These are phyloP conservation scores for Apostasia ramifera DNA, from an alignment of 106 monocot species.

Conservation along the genomic window DNA sequence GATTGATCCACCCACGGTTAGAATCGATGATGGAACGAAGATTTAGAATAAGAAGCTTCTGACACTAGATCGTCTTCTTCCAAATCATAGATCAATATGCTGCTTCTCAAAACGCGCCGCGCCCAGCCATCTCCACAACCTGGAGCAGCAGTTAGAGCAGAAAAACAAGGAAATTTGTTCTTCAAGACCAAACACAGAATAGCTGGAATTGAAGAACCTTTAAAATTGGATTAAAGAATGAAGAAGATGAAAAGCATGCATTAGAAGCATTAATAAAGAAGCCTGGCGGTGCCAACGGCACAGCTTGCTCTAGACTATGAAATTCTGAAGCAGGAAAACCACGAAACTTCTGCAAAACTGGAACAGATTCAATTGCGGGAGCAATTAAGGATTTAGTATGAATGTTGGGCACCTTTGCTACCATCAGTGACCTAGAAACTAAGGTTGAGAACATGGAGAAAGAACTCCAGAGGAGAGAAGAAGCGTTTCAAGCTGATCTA, in stretches of 20 bases:
- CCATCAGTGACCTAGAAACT: constrained; percentile 82
- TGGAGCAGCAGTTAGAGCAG: constrained; percentile 79
- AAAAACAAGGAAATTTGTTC: constrained; percentile 35
- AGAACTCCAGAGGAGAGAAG: constrained; percentile 56
- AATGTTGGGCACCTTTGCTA: constrained; percentile 82
- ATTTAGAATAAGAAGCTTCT: no score
- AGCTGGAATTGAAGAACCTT: constrained; percentile 17
- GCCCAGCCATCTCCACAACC: no score
- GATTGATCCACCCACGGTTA: no score
- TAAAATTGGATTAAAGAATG: constrained; percentile 2
- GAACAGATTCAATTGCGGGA: constrained; percentile 84
- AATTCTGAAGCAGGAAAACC: constrained; percentile 96
- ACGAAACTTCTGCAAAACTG: constrained; percentile 59
- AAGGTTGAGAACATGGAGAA: constrained; percentile 74
- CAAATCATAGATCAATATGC: no score
- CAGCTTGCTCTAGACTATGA: constrained; percentile 96
- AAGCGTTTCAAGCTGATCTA: constrained; percentile 60
- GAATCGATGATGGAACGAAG: no score
- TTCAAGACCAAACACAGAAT: constrained; percentile 6
- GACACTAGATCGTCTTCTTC: no score
- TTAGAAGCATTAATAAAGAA: constrained; percentile 44
- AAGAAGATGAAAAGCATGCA: neutral
- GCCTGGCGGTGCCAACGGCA: constrained; percentile 78
- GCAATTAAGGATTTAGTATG: constrained; percentile 91
- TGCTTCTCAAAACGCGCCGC: no score